A percentile compares a stretch with the other conserved stretches of the same genome.
These are phyloP conservation scores for Chlorella sorokiniana DNA, from an alignment of 139 green algal genomes.

Conservation along the genomic window DNA sequence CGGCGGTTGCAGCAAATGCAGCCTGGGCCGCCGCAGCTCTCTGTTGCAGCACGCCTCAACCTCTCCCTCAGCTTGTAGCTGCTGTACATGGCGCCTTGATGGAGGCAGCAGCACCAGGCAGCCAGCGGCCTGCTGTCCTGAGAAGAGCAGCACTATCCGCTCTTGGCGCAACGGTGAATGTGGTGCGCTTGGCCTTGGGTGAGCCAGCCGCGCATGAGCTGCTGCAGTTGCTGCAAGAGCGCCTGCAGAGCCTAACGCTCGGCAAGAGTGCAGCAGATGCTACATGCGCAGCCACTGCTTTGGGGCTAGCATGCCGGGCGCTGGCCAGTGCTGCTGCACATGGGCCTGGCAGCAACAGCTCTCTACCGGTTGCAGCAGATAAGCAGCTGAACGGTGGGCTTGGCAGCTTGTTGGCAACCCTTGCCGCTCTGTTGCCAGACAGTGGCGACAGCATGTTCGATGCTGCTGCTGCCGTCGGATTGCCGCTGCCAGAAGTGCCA, in stretches of 20 bases:
- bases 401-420: background rate
- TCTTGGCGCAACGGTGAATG: background rate
- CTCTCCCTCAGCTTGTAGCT: conserved; percentile 4
- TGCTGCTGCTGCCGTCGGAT: background rate
- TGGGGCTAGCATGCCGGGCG: background rate
- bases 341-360: background rate
- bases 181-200: background rate
- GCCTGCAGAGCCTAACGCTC: background rate
- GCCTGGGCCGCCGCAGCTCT: conserved; percentile 31
- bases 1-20: background rate
- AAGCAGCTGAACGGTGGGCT: background rate
- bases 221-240: background rate
- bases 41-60: conserved; percentile 2
- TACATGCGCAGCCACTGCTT: background rate
- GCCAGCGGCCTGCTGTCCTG: background rate
- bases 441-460: background rate
- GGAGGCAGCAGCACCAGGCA: background rate
- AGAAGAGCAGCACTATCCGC: conserved; percentile 10
- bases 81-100: conserved; percentile 8
- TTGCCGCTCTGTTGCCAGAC: background rate
- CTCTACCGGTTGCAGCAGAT: background rate
- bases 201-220: background rate
- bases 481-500: background rate
- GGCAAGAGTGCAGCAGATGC: background rate
- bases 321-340: background rate